Percentiles rank a stretch among this genome's conserved stretches.
phyloP scores from a whole-genome alignment of 2,329 filamentous ascomycete species.

The Chaetoscypha palmicola region DNA sequence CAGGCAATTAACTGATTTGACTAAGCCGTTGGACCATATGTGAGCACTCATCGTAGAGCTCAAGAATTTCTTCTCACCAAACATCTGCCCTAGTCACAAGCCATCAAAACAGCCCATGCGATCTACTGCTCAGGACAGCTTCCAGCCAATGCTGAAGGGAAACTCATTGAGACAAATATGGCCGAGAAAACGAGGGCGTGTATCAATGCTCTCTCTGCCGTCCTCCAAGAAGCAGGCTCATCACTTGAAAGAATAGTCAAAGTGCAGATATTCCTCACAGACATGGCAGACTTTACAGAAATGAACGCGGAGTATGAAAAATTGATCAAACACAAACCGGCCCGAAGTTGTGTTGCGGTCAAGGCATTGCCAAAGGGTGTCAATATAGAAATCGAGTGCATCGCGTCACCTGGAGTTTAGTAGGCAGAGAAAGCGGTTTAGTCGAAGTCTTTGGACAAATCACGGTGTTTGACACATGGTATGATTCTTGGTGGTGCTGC shows the following conservation, averaged over 20 bases:
- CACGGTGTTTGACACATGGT: too few species aligned
- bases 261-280: conserved; percentile 82
- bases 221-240: conserved; percentile 75
- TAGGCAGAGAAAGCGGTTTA: too few species aligned
- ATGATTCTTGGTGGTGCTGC: too few species aligned
- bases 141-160: conserved; percentile 26
- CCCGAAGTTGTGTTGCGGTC: conserved; percentile 84
- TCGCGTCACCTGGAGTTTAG: conserved; percentile 60
- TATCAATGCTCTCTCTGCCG: conserved; percentile 74
- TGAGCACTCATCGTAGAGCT: too few species aligned
- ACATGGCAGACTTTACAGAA: conserved; percentile 82
- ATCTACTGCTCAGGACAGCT: conserved; percentile 58
- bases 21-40: conserved; percentile 56
- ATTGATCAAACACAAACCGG: conserved; percentile 77
- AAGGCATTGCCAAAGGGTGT: conserved; percentile 82
- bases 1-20: conserved; percentile 12
- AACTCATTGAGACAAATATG: conserved; percentile 45
- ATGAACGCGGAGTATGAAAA: conserved; percentile 85
- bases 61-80: too few species aligned
- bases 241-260: conserved; percentile 78
- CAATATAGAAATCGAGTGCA: conserved; percentile 84
- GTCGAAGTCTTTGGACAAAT: too few species aligned
- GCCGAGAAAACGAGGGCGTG: conserved; percentile 55
- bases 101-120: conserved; percentile 56
- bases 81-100: conserved; percentile 46